phyloP scores from a whole-genome alignment of 2,329 filamentous ascomycete genomes.

The Allantophomopsis cytisporea region DNA sequence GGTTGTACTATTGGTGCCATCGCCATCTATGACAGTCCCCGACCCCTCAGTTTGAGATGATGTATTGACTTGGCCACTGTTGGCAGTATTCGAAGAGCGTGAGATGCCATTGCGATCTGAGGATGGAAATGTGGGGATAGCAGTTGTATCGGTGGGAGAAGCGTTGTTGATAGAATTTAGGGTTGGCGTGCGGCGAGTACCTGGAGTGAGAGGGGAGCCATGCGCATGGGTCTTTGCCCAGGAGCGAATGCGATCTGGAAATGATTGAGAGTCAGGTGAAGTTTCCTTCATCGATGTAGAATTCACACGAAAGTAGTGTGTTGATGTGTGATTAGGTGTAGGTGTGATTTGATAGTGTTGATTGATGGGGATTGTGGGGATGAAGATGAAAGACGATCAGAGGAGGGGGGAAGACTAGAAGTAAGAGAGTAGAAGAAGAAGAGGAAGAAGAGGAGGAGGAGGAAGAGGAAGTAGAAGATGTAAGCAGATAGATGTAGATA shows the following conservation, averaged over 20 bases:
- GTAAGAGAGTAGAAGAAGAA: background rate
- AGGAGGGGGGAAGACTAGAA: background rate
- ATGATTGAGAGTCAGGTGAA: slow-evolving; percentile 33
- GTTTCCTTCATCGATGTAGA: slow-evolving; percentile 46
- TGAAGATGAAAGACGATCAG: background rate
- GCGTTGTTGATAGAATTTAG: slow-evolving; percentile 23
- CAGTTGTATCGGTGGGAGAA: slow-evolving; percentile 6
- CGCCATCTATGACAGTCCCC: slow-evolving; percentile 39
- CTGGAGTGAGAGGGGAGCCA: slow-evolving; percentile 29
- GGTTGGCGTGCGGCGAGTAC: slow-evolving; percentile 15
- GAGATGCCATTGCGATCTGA: slow-evolving; percentile 13
- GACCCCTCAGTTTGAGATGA: slow-evolving; percentile 35
- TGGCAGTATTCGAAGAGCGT: slow-evolving; percentile 12
- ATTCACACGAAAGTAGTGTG: background rate
- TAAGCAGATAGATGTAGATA: no score
- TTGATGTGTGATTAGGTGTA: no score
- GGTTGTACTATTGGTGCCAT: slow-evolving; percentile 6
- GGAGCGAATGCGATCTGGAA: slow-evolving; percentile 42
- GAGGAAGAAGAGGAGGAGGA: background rate
- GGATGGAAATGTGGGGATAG: slow-evolving; percentile 11
- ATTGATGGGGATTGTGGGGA: background rate
- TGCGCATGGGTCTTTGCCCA: slow-evolving; percentile 39
- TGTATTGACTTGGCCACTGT: slow-evolving; percentile 20
- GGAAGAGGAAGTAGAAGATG: background rate
- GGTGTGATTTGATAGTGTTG: no score